Conservation (phyloP, 1,139 yeast genomes). For the Zygotorulaspora mrakii region DNA sequence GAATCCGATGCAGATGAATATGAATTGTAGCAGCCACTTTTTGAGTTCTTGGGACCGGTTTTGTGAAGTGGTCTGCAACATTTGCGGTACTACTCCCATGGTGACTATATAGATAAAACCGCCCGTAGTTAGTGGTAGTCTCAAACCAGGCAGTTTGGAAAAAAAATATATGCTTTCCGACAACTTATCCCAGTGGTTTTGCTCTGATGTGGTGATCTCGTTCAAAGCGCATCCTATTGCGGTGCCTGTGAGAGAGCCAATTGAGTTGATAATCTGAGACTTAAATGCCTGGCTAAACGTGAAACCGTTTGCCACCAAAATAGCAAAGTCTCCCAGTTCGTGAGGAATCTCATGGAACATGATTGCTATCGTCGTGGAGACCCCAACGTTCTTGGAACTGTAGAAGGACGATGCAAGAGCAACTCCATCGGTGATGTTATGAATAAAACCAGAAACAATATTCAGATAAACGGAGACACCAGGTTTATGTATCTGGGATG, state of each 20-base stretch:
- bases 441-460: conserved; percentile 61
- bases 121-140: conserved; percentile 70
- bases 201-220: conserved; percentile 15
- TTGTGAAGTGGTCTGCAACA: conserved; percentile 7
- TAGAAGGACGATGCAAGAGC: conserved; percentile 66
- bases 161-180: conserved; percentile 2
- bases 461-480: conserved; percentile 53
- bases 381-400: conserved; percentile 53
- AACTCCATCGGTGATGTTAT: conserved; percentile 67
- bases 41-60: conserved; percentile 12
- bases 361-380: conserved; percentile 61
- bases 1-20: conserved; percentile 14
- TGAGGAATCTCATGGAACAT: conserved; percentile 73
- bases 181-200: conserved; percentile 3
- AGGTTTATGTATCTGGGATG: conserved; percentile 29
- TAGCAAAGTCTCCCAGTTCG: conserved; percentile 69
- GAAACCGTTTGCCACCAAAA: conserved; percentile 61
- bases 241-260: conserved; percentile 63
- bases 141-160: conserved; percentile 41
- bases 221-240: conserved; percentile 51
- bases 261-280: conserved; percentile 58
- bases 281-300: conserved; percentile 57
- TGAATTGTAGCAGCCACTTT: conserved; percentile 13
- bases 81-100: conserved; percentile 15
- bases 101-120: conserved; percentile 49